These are phyloP conservation scores for Aspergillus avenaceus DNA, from an alignment of 495 filamentous ascomycete genomes.

Conservation along the genomic window DNA sequence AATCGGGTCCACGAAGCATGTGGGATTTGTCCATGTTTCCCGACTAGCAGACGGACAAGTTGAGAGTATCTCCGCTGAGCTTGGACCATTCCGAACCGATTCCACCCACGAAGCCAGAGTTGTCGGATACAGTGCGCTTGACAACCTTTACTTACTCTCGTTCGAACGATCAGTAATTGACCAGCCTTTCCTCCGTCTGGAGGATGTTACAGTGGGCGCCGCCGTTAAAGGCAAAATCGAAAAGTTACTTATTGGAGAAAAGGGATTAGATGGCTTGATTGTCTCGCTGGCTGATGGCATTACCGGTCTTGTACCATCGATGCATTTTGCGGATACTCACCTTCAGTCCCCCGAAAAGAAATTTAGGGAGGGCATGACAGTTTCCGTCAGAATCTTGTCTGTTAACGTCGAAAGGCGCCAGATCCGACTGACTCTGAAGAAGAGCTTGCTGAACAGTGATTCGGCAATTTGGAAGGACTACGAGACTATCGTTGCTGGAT, in stretches of 20 bases:
- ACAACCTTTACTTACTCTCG: constrained; percentile 82
- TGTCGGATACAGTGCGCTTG: constrained; percentile 79
- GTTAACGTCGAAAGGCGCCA: constrained; percentile 71
- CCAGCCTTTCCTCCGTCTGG: constrained; percentile 81
- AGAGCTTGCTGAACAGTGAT: constrained; percentile 87
- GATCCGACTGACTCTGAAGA: constrained; percentile 88
- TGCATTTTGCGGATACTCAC: constrained; percentile 81
- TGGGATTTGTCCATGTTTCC: constrained; percentile 92
- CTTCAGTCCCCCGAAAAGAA: constrained; percentile 94
- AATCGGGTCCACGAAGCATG: constrained; percentile 65
- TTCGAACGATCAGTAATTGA: constrained; percentile 77
- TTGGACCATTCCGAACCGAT: constrained; percentile 71
- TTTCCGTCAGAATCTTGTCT: constrained; percentile 81
- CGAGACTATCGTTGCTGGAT: constrained; percentile 60
- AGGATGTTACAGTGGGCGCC: constrained; percentile 80
- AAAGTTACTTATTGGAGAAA: constrained; percentile 69
- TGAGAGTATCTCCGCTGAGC: constrained; percentile 69
- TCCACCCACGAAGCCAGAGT: constrained; percentile 76
- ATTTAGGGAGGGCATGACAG: constrained; percentile 79
- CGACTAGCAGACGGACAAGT: constrained; percentile 81
- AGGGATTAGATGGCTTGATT: constrained; percentile 72
- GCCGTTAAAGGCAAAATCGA: constrained; percentile 81
- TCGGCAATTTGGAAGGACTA: constrained; percentile 70
- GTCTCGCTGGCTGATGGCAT: constrained; percentile 83
- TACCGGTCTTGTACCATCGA: constrained; percentile 77